phyloP scores from a whole-genome alignment of 1,139 yeast genomes.

The Hemisphaericaspora xylanilytica region DNA sequence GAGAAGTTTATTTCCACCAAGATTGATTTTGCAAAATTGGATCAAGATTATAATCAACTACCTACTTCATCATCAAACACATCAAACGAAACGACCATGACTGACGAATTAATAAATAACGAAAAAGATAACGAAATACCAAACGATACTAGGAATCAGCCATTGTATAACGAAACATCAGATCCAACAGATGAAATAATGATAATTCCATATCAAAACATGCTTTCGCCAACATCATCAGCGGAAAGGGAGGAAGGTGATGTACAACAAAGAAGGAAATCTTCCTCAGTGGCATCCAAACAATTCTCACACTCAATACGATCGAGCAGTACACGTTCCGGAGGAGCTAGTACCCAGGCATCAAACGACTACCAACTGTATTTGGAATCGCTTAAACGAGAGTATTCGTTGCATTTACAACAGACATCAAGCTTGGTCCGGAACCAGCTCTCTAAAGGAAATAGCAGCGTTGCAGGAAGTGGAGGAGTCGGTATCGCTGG shows the following conservation, averaged over 20 bases:
- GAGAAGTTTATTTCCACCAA: conserved; percentile 38
- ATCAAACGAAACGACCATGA: conserved; percentile 10
- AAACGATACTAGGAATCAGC: conserved; percentile 1
- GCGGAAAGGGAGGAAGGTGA: conserved; percentile 7
- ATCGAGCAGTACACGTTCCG: conserved; percentile 16
- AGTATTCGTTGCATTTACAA: conserved; percentile 13
- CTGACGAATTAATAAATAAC: conserved; percentile 6
- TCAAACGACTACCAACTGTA: conserved; percentile 21
- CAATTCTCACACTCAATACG: conserved; percentile 6
- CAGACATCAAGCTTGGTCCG: background rate
- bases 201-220: conserved; percentile 23
- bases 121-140: conserved; percentile 1
- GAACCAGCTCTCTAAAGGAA: conserved; percentile 1
- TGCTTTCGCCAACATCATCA: conserved; percentile 19
- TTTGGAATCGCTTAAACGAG: conserved; percentile 17
- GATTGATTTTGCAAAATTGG: conserved; percentile 26
- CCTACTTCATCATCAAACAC: conserved; percentile 8
- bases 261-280: conserved; percentile 5
- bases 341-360: conserved; percentile 9
- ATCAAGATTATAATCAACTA: conserved; percentile 14
- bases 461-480: background rate
- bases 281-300: conserved; percentile 10
- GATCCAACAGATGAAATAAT: conserved; percentile 15
- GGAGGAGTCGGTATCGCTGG: background rate
- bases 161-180: conserved; percentile 5